phyloP scores from a whole-genome alignment of 129 eudicot genomes.

The Flaveria robusta region DNA sequence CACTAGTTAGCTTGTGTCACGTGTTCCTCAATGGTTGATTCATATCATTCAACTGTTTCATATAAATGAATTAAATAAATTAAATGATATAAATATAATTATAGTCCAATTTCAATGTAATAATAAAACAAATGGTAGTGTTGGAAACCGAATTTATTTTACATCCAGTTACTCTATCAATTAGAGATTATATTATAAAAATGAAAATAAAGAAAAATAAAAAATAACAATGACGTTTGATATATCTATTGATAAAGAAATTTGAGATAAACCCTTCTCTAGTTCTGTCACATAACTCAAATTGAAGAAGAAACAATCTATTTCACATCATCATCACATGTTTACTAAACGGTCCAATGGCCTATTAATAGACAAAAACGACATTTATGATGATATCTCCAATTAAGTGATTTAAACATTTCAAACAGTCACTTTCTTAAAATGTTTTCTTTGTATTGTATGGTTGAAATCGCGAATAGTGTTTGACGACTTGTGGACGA shows the following conservation, averaged over 20 bases:
- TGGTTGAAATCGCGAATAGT: slow-evolving; percentile 14
- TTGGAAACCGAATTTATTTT: no score
- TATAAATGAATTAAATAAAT: not conserved
- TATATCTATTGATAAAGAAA: no score
- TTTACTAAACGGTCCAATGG: slow-evolving; percentile 5
- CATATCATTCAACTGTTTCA: slow-evolving; percentile 8
- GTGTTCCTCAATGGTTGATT: slow-evolving; percentile 10
- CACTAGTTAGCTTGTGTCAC: slow-evolving; percentile 21
- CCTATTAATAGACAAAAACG: not conserved
- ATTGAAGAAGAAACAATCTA: no score
- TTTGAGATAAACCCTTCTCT: not conserved
- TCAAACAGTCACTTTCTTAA: slow-evolving; percentile 14
- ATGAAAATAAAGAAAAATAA: no score
- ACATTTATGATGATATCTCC: slow-evolving; percentile 1
- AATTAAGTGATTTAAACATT: not conserved
- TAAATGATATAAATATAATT: not conserved
- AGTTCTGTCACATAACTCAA: not conserved
- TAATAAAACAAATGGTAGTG: no score
- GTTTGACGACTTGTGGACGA: slow-evolving; percentile 23
- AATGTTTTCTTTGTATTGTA: slow-evolving; percentile 5
- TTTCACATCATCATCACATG: not conserved
- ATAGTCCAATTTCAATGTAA: no score
- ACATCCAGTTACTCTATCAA: no score
- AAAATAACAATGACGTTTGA: no score
- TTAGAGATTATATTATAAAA: no score